Conservation (phyloP, 2,329 filamentous ascomycete genomes). For the Gliomastix tumulicola region DNA sequence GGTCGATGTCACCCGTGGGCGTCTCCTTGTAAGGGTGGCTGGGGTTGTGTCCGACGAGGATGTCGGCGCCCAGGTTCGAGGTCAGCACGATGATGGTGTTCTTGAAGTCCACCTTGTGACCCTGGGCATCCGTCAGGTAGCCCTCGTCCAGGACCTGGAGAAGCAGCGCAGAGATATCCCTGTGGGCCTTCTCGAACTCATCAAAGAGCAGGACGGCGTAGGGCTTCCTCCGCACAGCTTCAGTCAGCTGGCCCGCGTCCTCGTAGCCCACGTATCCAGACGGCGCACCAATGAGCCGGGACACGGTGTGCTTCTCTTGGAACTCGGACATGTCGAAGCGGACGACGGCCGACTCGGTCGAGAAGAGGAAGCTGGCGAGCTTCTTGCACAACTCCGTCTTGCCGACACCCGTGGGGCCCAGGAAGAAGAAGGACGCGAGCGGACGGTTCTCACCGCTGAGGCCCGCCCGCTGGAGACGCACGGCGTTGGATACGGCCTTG, state of each 20-base stretch:
- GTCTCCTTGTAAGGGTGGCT: slow-evolving; percentile 57
- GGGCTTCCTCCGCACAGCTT: slow-evolving; percentile 89
- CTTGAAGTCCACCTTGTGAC: slow-evolving; percentile 92
- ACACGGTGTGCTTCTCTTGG: slow-evolving; percentile 94
- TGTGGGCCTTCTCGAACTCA: slow-evolving; percentile 96
- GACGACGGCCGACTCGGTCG: slow-evolving; percentile 82
- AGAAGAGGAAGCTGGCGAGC: slow-evolving; percentile 88
- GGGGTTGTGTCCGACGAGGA: slow-evolving; percentile 71
- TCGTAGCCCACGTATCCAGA: slow-evolving; percentile 97
- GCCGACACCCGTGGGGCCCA: slow-evolving; percentile 91
- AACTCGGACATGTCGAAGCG: slow-evolving; percentile 98
- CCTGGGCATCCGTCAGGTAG: slow-evolving; percentile 90
- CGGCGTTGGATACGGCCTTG: slow-evolving; percentile 83
- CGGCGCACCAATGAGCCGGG: slow-evolving; percentile 82
- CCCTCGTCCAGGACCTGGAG: slow-evolving; percentile 95
- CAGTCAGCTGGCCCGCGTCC: slow-evolving; percentile 90
- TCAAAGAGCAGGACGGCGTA: slow-evolving; percentile 94
- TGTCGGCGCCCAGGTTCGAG: slow-evolving; percentile 88
- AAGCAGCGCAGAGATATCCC: slow-evolving; percentile 85
- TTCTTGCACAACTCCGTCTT: slow-evolving; percentile 98
- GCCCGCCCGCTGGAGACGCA: slow-evolving; percentile 88
- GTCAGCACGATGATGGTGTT: slow-evolving; percentile 97
- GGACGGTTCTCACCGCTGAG: slow-evolving; percentile 87
- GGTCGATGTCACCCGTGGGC: slow-evolving; percentile 61
- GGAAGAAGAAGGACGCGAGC: slow-evolving; percentile 93